Evolutionary conservation across 768 basidiomycete species (phyloP).

Genomic region (Russula vinacea): DNA sequence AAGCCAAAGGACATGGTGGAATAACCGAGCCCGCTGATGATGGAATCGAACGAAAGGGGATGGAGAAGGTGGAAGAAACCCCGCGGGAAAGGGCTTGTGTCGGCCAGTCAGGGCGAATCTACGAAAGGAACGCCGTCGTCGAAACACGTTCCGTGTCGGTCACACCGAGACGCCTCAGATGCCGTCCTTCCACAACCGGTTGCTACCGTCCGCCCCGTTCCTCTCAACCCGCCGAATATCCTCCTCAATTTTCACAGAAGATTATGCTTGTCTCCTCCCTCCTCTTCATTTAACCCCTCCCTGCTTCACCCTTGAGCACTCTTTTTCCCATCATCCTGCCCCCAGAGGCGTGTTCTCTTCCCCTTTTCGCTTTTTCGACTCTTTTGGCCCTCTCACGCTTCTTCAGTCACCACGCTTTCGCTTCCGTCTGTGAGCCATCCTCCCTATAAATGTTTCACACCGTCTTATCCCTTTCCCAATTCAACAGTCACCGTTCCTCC

Average conservation of each 20-base stretch:
- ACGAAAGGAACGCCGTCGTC: conserved; percentile 47
- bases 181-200: conserved; percentile 50
- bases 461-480: conserved; percentile 17
- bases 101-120: conserved; percentile 34
- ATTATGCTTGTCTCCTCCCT: conserved; percentile 35
- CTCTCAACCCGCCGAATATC: conserved; percentile 42
- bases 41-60: background rate
- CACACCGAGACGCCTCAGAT: conserved; percentile 54
- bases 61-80: background rate
- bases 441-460: conserved; percentile 24
- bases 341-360: conserved; percentile 23
- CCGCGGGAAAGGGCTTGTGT: conserved; percentile 16
- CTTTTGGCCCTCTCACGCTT: conserved; percentile 22
- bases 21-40: background rate
- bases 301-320: conserved; percentile 24
- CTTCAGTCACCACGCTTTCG: conserved; percentile 24
- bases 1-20: background rate
- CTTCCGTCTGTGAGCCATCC: conserved; percentile 26
- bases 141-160: conserved; percentile 78
- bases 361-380: conserved; percentile 8
- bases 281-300: conserved; percentile 30
- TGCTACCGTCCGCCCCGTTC: conserved; percentile 53
- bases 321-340: conserved; percentile 23
- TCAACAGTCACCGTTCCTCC: conserved; percentile 17
- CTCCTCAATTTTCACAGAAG: conserved; percentile 45